Conservation (phyloP, 805 yeast genomes). For the Metschnikowia henanensis region DNA sequence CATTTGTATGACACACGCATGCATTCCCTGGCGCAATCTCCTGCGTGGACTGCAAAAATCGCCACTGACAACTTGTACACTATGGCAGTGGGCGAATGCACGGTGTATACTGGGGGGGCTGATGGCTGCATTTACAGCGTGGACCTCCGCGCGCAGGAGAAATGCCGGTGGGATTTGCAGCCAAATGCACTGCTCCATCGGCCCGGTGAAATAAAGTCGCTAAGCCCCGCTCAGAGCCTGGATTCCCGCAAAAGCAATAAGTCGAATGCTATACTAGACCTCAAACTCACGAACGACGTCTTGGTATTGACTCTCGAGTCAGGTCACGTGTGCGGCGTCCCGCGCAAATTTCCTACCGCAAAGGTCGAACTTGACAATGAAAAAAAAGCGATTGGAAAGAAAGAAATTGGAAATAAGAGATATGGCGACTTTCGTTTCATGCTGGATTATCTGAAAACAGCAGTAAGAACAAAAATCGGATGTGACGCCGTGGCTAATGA, state of each 20-base stretch:
- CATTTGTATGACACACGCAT: conserved; percentile 16
- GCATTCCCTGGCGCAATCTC: conserved; percentile 1
- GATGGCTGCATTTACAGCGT: conserved; percentile 17
- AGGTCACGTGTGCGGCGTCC: conserved; percentile 9
- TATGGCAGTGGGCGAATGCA: conserved; percentile 12
- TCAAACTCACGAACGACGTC: not conserved
- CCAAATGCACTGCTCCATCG: not conserved
- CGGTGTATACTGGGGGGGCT: conserved; percentile 17
- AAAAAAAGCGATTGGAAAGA: no score
- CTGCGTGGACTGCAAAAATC: conserved; percentile 12
- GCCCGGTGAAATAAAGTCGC: not conserved
- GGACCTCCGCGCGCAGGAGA: conserved; percentile 17
- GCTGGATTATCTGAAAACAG: not conserved
- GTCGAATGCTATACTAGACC: conserved; percentile 9
- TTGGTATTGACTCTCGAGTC: conserved; percentile 8
- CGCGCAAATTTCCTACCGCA: conserved; percentile 1
- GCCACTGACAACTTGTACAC: conserved; percentile 18
- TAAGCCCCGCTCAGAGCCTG: not conserved
- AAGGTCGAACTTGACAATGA: no score
- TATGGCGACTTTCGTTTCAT: conserved; percentile 2
- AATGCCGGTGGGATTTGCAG: conserved; percentile 9
- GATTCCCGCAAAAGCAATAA: not conserved
- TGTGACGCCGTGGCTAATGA: conserved; percentile 7
- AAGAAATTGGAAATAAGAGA: not conserved
- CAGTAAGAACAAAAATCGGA: conserved; percentile 7